Base-by-base conservation (phyloP, 345 rosid genomes). In the Syzygium oleosum region DNA sequence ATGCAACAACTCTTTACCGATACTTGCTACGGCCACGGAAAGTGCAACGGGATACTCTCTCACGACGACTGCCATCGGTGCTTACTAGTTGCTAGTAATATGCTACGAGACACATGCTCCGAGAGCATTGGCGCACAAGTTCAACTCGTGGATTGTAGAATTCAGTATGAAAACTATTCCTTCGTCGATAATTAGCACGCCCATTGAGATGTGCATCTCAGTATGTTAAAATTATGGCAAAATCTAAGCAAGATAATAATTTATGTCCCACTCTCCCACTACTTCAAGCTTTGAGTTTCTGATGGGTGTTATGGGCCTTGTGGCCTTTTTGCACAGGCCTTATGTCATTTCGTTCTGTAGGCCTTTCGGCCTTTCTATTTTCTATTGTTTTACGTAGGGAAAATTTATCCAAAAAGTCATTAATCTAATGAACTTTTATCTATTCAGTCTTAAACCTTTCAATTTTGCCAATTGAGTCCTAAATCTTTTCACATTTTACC, bases 401-500 rank as follows among this genome's bases (percentile, higher is more conserved):
- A 49, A 49, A 49, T 6, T 49, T 49, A 23, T 38, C 41, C 3
- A 38, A 38, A 54, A 23, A 54, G 11, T 3, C 10, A 22, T 54
- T 2, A 21, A 21, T 4, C 7, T 56, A 56, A 23, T 56, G 2
- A 4, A 10, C 9, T 9, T 8, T 0, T 9, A 10, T 23, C 5
- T 23, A 56, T 56, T 56, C 12, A 56, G 5, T 0, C 6, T 4
- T 56, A 23, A 56, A 22, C 23, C 4, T 56, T 56, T 23, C 6
- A 22, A 56, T 56, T 23, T 4, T 23, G 10, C 5, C 27, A 56
- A 23, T 56, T 23, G 23, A 56, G 2, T 23, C 41, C 61, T 2
- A 1, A 0, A 22, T 0, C 5, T 56, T 56, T 22, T 23, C 3
- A 56, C 0, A 0, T 9, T 56, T 56, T 23, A 10, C 13, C 12